A percentile compares a stretch with the other conserved stretches of the same genome.
Conservation (phyloP, 139 green algal genomes). For the Mesotaenium endlicherianum region DNA sequence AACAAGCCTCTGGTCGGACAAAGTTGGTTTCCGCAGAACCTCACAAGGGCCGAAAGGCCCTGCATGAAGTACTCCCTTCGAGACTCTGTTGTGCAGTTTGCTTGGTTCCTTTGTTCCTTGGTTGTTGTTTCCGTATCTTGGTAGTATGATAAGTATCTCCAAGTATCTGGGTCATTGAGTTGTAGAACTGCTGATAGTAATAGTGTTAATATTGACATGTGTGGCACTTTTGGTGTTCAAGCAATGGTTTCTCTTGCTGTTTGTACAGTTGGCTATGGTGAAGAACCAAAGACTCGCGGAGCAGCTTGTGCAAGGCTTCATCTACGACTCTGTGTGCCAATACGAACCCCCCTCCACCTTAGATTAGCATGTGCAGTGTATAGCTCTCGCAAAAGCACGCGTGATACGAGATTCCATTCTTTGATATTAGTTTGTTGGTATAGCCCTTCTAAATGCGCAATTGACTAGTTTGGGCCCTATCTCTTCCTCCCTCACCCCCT, state of each 20-base stretch:
- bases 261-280: constrained; percentile 55
- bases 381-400: too few species aligned
- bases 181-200: neutral
- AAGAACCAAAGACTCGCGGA: constrained; percentile 80
- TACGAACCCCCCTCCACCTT: constrained; percentile 31
- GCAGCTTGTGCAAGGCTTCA: constrained; percentile 73
- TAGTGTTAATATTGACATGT: neutral
- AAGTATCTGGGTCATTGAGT: neutral
- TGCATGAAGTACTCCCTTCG: neutral
- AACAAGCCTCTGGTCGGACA: neutral
- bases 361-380: too few species aligned
- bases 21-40: neutral
- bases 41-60: neutral
- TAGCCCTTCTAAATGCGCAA: too few species aligned
- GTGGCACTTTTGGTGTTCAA: neutral
- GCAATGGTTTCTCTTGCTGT: neutral
- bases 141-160: neutral
- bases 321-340: constrained; percentile 94
- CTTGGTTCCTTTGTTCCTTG: neutral
- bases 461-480: too few species aligned
- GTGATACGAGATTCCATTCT: too few species aligned
- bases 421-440: too few species aligned
- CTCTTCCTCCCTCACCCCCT: too few species aligned
- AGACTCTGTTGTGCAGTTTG: neutral
- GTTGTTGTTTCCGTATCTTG: neutral